phyloP scores from a whole-genome alignment of 2,329 filamentous ascomycete genomes.

The Orbilia quercus region DNA sequence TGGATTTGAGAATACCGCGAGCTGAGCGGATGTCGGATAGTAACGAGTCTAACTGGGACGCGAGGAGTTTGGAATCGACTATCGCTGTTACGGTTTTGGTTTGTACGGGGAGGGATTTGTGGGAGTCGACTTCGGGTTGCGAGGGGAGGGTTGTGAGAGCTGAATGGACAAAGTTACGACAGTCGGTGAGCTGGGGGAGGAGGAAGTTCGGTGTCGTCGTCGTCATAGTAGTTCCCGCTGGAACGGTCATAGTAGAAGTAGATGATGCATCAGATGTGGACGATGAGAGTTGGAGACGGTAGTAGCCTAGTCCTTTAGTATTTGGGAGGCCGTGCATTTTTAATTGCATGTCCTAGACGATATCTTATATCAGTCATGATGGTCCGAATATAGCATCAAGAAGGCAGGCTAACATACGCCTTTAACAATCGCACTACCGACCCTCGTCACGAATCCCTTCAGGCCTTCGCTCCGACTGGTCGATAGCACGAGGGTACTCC shows the following conservation, averaged over 20 bases:
- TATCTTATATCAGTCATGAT: not conserved
- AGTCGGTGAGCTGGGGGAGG: constrained; percentile 59
- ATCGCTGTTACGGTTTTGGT: constrained; percentile 65
- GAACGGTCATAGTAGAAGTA: constrained; percentile 68
- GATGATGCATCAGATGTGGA: constrained; percentile 69
- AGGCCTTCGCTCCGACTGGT: constrained; percentile 87
- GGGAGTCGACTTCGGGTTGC: constrained; percentile 58
- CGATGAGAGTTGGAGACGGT: constrained; percentile 76
- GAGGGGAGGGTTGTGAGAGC: constrained; percentile 54
- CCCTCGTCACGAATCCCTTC: constrained; percentile 90
- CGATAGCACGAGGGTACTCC: constrained; percentile 88
- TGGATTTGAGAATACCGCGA: constrained; percentile 55
- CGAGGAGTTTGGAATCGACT: constrained; percentile 64
- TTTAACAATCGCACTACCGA: constrained; percentile 90
- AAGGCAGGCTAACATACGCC: constrained; percentile 71
- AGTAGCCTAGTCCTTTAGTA: constrained; percentile 78
- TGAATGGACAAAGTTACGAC: constrained; percentile 57
- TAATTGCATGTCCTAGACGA: constrained; percentile 55
- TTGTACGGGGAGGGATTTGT: constrained; percentile 66
- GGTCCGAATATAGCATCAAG: constrained; percentile 2
- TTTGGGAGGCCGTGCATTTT: constrained; percentile 65
- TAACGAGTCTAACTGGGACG: constrained; percentile 32
- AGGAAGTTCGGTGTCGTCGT: constrained; percentile 60
- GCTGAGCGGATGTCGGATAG: constrained; percentile 37
- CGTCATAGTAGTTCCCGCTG: constrained; percentile 63